Evolutionary conservation across 2,329 filamentous ascomycete genomes (phyloP), one percentile per base, ranked within the genome.

Genomic region (Arachnopeziza araneosa): DNA sequence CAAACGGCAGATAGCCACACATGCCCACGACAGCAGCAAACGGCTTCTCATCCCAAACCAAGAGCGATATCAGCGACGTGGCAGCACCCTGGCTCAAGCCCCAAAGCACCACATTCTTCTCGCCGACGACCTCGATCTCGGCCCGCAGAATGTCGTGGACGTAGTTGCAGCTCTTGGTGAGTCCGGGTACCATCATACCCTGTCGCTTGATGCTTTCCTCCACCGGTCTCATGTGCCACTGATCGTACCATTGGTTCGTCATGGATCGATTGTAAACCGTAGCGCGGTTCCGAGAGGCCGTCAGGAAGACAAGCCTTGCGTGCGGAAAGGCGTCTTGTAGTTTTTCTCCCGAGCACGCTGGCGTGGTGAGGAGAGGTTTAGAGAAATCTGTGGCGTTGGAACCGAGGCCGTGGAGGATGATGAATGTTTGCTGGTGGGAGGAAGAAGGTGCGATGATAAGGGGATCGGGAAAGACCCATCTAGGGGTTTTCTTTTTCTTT

Each of bases 41-140:
- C 1, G 69, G 56, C 19, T 68, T 66, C 0, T 74, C 76, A 10
- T 77, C 71, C 78, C 78, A 80, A 1, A 77, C 69, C 58, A 84
- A 59, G 59, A 76, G 63, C 10, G 76, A 71, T 21, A 75, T 66
- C 60, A 84, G 60, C 0, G 74, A 70, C 50, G 77, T 77, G 2
- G 81, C 81, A 63, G 79, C 81, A 0, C 82, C 82, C 63, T 84
- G 81, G 54, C 82, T 84, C 21, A 83, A 68, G 0, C 81, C 81
- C 49, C 78, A 77, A 0, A 84, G 62, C 1, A 81, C 68, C 0
- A 83, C 68, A 50, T 75, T 77, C 14, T 64, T 56, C 0, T 72
- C 63, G 2, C 78, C 76, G 0, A 82, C 59, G 0, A 67, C n/a
- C 0, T 56, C 65, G 0, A 75, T 71, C 60, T 81, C 79, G 0